These are phyloP conservation scores for Didymella keratinophila DNA, from an alignment of 2,329 filamentous ascomycete species.

Conservation along the genomic window DNA sequence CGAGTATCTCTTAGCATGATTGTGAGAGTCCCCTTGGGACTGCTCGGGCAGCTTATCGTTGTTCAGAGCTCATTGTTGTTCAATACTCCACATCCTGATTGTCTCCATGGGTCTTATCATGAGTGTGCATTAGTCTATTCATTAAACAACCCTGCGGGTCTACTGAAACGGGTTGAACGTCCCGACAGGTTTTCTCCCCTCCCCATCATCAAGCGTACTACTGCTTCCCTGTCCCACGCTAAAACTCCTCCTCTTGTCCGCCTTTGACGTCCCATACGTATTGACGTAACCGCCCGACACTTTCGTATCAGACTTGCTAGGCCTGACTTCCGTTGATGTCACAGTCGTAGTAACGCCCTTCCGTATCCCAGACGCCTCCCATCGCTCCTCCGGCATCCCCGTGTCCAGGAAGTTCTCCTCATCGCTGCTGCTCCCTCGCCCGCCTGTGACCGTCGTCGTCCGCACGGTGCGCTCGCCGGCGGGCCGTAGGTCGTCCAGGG, in stretches of 20 bases:
- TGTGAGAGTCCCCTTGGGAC: too few species aligned
- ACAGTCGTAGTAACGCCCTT: constrained; percentile 32
- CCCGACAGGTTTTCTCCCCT: constrained; percentile 15
- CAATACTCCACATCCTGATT: background rate
- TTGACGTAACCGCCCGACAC: background rate
- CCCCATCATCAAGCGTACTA: constrained; percentile 20
- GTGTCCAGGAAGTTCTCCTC: constrained; percentile 31
- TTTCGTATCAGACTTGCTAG: background rate
- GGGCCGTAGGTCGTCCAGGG: constrained; percentile 29
- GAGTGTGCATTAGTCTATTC: background rate
- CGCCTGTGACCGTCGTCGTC: constrained; percentile 34
- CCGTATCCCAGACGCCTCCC: constrained; percentile 16
- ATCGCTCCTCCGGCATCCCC: constrained; percentile 23
- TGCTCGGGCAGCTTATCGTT: background rate
- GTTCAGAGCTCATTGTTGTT: background rate
- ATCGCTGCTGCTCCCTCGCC: constrained; percentile 33
- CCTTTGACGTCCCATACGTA: background rate
- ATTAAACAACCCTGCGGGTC: background rate
- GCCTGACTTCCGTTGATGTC: constrained; percentile 20
- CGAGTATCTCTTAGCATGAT: background rate
- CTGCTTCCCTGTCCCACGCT: constrained; percentile 25
- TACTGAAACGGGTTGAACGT: constrained; percentile 20
- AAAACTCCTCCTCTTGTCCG: constrained; percentile 19
- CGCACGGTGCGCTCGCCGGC: constrained; percentile 27
- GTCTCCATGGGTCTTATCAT: background rate